phyloP scores from a whole-genome alignment of 2,329 filamentous ascomycete genomes.

The Arthrocladium fulminans region DNA sequence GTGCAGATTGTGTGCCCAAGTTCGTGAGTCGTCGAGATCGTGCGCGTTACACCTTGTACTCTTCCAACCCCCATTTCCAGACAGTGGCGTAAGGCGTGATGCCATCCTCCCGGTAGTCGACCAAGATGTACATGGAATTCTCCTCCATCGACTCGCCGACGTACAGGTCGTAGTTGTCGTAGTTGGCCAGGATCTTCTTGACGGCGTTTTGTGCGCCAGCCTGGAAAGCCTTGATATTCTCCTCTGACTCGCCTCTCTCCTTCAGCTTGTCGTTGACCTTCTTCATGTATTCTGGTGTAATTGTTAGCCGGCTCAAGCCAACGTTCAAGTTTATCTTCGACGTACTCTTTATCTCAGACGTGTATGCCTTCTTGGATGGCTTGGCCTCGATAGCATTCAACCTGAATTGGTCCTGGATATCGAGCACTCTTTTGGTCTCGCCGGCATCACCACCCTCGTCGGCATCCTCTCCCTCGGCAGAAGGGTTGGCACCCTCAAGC shows the following conservation, averaged over 20 bases:
- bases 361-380: constrained; percentile 73
- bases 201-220: constrained; percentile 61
- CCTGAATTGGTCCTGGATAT: constrained; percentile 88
- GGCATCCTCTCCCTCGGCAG: constrained; percentile 71
- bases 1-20: neutral
- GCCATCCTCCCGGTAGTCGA: constrained; percentile 81
- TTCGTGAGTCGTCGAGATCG: neutral
- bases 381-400: constrained; percentile 46
- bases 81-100: constrained; percentile 77
- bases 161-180: constrained; percentile 95
- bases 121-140: constrained; percentile 71
- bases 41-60: constrained; percentile 73
- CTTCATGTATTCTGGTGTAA: constrained; percentile 73
- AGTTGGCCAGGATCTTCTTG: constrained; percentile 79
- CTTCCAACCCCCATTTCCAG: constrained; percentile 89
- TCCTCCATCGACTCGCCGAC: constrained; percentile 87
- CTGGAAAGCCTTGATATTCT: constrained; percentile 70
- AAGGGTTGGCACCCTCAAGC: constrained; percentile 78
- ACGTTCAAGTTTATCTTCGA: constrained; percentile 7
- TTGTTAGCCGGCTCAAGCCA: neutral
- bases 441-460: constrained; percentile 64
- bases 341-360: constrained; percentile 75
- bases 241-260: constrained; percentile 52
- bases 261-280: constrained; percentile 63
- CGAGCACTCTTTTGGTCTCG: constrained; percentile 64